These are phyloP conservation scores for Trichosporon sp. DNA, from an alignment of 1,284 basidiomycete genomes.

Conservation along the genomic window DNA sequence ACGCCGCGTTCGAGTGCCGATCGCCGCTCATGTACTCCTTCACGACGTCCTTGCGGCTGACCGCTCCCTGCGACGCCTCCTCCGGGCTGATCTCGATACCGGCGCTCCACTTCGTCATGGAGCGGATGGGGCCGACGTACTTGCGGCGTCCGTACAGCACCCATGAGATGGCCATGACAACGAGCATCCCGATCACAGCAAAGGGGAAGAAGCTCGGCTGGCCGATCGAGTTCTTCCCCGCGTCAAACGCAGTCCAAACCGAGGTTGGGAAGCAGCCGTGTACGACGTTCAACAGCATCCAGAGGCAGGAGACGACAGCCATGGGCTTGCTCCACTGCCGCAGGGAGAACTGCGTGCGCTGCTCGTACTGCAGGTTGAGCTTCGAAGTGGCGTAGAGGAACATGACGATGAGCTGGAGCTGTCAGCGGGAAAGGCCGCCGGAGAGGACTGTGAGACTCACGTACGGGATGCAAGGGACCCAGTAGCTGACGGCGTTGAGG, in stretches of 20 bases:
- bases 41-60: neutral
- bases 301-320: neutral
- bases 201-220: constrained; percentile 3
- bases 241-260: neutral
- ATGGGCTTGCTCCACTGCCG: constrained; percentile 1
- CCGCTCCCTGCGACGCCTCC: neutral
- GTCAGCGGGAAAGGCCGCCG: neutral
- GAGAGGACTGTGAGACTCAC: neutral
- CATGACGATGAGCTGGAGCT: neutral
- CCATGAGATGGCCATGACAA: constrained; percentile 2
- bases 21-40: constrained; percentile 5
- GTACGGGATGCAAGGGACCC: neutral
- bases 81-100: constrained; percentile 40
- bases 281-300: neutral
- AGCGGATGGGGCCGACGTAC: constrained; percentile 44
- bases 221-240: neutral
- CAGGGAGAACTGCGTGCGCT: neutral
- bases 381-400: neutral
- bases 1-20: neutral
- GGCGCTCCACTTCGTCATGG: constrained; percentile 46
- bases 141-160: constrained; percentile 18
- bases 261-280: constrained; percentile 5
- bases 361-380: neutral
- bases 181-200: neutral
- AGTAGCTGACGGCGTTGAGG: neutral